Base-by-base conservation (phyloP, 2,329 filamentous ascomycete species). In the Phaeoacremonium minimum region DNA sequence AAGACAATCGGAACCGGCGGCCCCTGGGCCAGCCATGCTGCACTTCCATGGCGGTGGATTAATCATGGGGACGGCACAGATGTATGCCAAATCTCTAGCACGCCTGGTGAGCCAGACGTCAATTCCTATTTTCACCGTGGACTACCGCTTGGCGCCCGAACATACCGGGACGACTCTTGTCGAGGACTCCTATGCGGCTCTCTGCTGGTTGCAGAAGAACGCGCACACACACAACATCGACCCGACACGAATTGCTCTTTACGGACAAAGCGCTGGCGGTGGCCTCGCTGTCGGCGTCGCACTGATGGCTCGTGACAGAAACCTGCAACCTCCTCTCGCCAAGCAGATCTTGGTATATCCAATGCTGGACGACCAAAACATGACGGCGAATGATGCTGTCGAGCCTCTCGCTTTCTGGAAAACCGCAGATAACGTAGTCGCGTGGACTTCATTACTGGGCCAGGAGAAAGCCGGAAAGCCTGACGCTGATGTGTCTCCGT, bases 91-190 rank as follows among this genome's bases (percentile, higher is more conserved):
- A 6, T 19, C 15, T 15, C 42, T 52, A 8, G 43, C 45, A n/a
- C 34, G 31, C 20, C 36, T 45, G 16, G 48, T 44, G 2, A 17
- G 33, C 20, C 29, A 19, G 3, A 38, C 44, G 1, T 45, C 41
- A 18, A 38, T 50, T 4, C 42, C 46, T 36, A 33, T 50, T 29
- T 55, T 46, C 20, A 48, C 67, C 38, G 63, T 73, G 2, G 65
- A 68, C 22, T 76, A 76, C 47, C 54, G 68, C 1, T 57, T 73
- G 11, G 68, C 68, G 2, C 73, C 73, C 0, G 70, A 74, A 42
- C 53, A 66, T 33, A 56, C 57, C 7, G 72, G 67, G 38, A 71
- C 71, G 0, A 52, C 46, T 4, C 58, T 61, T 2, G 49, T 73
- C 4, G 50, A 71, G 28, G 71, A 76, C 47, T 33, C 41, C 13